These are phyloP conservation scores for Clonostachys rosea DNA, from an alignment of 2,329 filamentous ascomycete species.

Conservation along the genomic window DNA sequence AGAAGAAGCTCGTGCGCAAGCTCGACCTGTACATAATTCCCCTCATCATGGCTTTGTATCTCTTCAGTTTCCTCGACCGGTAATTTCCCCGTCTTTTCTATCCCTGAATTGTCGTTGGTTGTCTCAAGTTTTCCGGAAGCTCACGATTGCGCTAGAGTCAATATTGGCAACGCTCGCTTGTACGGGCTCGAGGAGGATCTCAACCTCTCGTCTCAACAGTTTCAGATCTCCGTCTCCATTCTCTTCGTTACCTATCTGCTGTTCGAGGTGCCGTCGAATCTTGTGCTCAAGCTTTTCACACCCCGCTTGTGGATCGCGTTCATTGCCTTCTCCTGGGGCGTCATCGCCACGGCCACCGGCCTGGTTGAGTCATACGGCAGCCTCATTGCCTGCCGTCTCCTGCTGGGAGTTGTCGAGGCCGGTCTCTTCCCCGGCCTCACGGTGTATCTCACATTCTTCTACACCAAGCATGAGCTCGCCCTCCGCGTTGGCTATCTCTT, in stretches of 20 bases:
- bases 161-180: constrained; percentile 68
- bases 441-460: constrained; percentile 71
- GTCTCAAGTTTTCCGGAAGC: background rate
- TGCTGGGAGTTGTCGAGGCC: constrained; percentile 66
- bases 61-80: constrained; percentile 73
- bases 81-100: constrained; percentile 21
- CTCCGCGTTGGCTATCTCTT: constrained; percentile 71
- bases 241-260: constrained; percentile 61
- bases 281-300: constrained; percentile 58
- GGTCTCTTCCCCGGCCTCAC: constrained; percentile 67
- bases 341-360: constrained; percentile 66
- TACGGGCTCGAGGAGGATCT: constrained; percentile 63
- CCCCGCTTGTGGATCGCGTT: constrained; percentile 61
- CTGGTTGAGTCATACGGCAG: constrained; percentile 60
- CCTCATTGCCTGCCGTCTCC: constrained; percentile 62
- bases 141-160: constrained; percentile 43
- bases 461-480: constrained; percentile 68
- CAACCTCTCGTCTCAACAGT: constrained; percentile 55
- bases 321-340: constrained; percentile 61
- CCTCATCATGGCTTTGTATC: constrained; percentile 64
- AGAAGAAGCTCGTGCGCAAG: constrained; percentile 58
- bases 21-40: constrained; percentile 62
- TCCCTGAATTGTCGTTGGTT: background rate
- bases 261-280: constrained; percentile 62
- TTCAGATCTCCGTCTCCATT: constrained; percentile 63